Conservation (phyloP, 2,329 filamentous ascomycete genomes). For the Colletotrichum karsti region DNA sequence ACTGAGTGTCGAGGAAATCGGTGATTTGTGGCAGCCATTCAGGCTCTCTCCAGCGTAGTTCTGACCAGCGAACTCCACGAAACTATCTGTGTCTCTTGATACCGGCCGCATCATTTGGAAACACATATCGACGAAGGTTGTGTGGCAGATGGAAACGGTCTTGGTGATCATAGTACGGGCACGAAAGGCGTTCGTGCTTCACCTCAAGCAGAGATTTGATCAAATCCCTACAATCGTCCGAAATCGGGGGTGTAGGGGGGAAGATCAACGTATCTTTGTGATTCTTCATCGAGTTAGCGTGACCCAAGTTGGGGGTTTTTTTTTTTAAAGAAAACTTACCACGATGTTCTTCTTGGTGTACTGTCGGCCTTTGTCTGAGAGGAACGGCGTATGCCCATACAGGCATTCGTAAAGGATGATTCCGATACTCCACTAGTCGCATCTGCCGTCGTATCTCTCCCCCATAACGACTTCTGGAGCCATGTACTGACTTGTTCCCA, state of each 20-base stretch:
- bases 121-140: slow-evolving; percentile 69
- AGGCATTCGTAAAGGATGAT: slow-evolving; percentile 95
- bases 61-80: slow-evolving; percentile 79
- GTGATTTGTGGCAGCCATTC: slow-evolving; percentile 83
- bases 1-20: slow-evolving; percentile 78
- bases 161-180: slow-evolving; percentile 39
- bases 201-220: slow-evolving; percentile 78
- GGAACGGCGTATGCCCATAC: slow-evolving; percentile 91
- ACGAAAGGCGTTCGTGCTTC: slow-evolving; percentile 79
- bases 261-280: slow-evolving; percentile 78
- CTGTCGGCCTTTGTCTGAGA: slow-evolving; percentile 78
- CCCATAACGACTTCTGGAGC: slow-evolving; percentile 91
- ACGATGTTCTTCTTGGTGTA: slow-evolving; percentile 89
- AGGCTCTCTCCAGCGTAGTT: slow-evolving; percentile 74
- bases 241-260: slow-evolving; percentile 71
- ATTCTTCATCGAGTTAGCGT: slow-evolving; percentile 54
- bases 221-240: slow-evolving; percentile 78
- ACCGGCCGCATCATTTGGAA: slow-evolving; percentile 84
- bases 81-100: slow-evolving; percentile 94
- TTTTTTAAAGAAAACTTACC: too few species aligned
- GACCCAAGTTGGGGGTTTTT: too few species aligned
- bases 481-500: slow-evolving; percentile 98
- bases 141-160: slow-evolving; percentile 24
- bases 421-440: slow-evolving; percentile 97
- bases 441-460: slow-evolving; percentile 86